Evolutionary conservation across 352 stramenopile species (phyloP).

Genomic region (Globisporangium alternatum): DNA sequence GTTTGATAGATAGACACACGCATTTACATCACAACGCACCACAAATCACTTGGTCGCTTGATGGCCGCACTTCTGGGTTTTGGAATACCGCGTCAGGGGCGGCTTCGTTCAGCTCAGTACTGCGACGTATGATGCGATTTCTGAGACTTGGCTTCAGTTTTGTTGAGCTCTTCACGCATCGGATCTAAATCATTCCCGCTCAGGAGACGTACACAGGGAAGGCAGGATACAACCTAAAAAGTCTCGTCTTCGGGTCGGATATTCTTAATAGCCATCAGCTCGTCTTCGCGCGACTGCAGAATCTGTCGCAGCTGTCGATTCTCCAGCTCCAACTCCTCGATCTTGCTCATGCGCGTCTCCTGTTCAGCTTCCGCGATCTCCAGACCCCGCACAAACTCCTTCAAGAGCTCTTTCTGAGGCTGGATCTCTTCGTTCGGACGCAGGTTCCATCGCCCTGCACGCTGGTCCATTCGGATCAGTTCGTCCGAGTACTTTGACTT

Average conservation of each 20-base stretch:
- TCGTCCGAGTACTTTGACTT: constrained; percentile 60
- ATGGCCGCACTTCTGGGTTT: not conserved
- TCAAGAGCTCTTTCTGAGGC: constrained; percentile 50
- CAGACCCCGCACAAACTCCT: constrained; percentile 66
- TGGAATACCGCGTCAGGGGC: not conserved
- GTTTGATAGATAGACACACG: constrained; percentile 2
- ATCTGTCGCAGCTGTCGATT: constrained; percentile 51
- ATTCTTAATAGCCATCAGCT: constrained; percentile 25
- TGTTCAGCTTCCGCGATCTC: constrained; percentile 74
- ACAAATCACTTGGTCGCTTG: not conserved
- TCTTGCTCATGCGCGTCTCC: constrained; percentile 71
- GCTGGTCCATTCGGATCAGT: constrained; percentile 42
- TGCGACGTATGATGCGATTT: too few relatives aligned
- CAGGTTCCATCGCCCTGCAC: constrained; percentile 31
- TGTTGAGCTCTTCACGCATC: not conserved
- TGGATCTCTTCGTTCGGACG: constrained; percentile 27
- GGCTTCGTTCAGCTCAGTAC: too few relatives aligned
- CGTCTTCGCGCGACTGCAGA: constrained; percentile 41
- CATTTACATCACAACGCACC: constrained; percentile 8
- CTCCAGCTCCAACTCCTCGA: constrained; percentile 64
- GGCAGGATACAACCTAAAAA: not conserved
- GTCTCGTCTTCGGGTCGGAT: constrained; percentile 13
- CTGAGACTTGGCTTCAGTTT: too few relatives aligned
- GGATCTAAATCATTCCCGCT: not conserved
- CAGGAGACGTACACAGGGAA: not conserved